These are phyloP conservation scores for Aspergillus biplanus DNA, from an alignment of 495 filamentous ascomycete genomes.

Conservation along the genomic window DNA sequence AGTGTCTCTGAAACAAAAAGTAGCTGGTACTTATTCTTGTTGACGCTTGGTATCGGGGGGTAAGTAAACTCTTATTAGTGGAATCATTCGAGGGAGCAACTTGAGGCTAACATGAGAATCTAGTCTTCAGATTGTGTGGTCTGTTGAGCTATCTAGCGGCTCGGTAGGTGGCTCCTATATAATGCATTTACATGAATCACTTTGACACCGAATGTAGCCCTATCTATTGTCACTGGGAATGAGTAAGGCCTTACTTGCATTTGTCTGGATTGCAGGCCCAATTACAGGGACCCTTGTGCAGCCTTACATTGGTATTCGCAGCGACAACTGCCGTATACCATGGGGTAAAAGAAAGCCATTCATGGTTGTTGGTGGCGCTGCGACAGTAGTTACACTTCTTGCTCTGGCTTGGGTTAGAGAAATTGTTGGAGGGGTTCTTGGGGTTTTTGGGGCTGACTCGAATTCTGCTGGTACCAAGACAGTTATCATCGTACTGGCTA, in stretches of 20 bases:
- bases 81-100: neutral
- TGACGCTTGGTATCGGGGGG: conserved; percentile 83
- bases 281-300: conserved; percentile 86
- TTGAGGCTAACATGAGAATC: conserved; percentile 6
- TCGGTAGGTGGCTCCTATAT: conserved; percentile 54
- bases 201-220: conserved; percentile 42
- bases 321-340: conserved; percentile 77
- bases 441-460: conserved; percentile 70
- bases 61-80: conserved; percentile 38
- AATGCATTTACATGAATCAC: neutral
- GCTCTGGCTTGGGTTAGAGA: conserved; percentile 82
- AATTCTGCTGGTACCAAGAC: conserved; percentile 62
- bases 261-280: conserved; percentile 93
- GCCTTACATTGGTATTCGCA: conserved; percentile 90
- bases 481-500: conserved; percentile 69
- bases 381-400: conserved; percentile 74
- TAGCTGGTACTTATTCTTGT: conserved; percentile 77
- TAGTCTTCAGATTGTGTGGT: conserved; percentile 91
- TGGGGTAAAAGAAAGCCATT: conserved; percentile 91
- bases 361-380: conserved; percentile 74
- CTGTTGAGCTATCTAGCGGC: conserved; percentile 85
- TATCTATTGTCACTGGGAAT: conserved; percentile 78
- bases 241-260: conserved; percentile 89
- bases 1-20: conserved; percentile 56
- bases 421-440: conserved; percentile 69